Conservation (phyloP, 2,329 filamentous ascomycete species). For the Ophiosphaerella korrae region DNA sequence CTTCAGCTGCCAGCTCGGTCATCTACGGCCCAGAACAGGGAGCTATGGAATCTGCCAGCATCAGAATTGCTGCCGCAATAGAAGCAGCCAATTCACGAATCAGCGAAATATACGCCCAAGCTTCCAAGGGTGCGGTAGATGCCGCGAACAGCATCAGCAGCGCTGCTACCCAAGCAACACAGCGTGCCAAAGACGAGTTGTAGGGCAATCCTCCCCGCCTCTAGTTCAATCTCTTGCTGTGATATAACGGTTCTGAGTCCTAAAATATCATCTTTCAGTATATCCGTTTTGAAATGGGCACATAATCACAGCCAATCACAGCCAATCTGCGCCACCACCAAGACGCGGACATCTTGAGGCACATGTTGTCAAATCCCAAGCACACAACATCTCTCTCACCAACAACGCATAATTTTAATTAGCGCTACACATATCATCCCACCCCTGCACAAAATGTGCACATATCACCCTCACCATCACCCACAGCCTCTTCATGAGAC, state of each 20-base stretch:
- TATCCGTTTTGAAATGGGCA: too few relatives aligned
- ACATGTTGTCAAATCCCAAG: neutral
- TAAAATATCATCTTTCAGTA: too few relatives aligned
- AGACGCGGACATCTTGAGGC: too few relatives aligned
- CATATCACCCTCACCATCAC: slow-evolving; percentile 1
- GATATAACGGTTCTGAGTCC: too few relatives aligned
- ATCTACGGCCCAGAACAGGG: slow-evolving; percentile 56
- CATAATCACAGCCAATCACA: too few relatives aligned
- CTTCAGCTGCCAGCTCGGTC: slow-evolving; percentile 49
- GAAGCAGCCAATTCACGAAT: slow-evolving; percentile 53
- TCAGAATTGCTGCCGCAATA: slow-evolving; percentile 48
- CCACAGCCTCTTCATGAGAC: neutral
- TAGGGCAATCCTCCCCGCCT: slow-evolving; percentile 26
- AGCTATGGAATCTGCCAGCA: slow-evolving; percentile 53
- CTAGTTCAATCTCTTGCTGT: too few relatives aligned
- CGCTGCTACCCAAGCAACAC: slow-evolving; percentile 47
- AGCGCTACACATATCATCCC: too few relatives aligned
- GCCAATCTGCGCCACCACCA: too few relatives aligned
- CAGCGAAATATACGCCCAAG: slow-evolving; percentile 46
- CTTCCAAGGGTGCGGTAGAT: slow-evolving; percentile 50
- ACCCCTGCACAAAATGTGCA: neutral
- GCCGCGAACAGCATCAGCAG: slow-evolving; percentile 52
- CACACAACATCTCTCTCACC: neutral
- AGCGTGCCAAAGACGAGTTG: slow-evolving; percentile 59
- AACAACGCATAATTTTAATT: neutral